These are phyloP conservation scores for Penicillium sp. DNA, from an alignment of 2,329 filamentous ascomycete genomes.

Conservation along the genomic window DNA sequence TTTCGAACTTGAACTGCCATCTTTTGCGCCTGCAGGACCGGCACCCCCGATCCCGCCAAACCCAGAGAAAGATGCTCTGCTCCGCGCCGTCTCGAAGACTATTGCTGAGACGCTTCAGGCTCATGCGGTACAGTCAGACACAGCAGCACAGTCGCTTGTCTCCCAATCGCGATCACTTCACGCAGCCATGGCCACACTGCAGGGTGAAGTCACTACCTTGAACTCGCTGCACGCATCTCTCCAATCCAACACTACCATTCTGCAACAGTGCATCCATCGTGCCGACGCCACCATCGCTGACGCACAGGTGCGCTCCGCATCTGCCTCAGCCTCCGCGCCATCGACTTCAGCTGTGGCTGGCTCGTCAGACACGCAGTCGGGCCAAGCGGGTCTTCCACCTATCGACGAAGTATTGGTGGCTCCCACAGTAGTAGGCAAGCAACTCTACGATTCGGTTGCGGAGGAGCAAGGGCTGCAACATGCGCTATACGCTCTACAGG, in stretches of 20 bases:
- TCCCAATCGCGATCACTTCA: conserved; percentile 81
- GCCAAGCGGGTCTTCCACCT: conserved; percentile 62
- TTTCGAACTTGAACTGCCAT: conserved; percentile 62
- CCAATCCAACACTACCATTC: conserved; percentile 74
- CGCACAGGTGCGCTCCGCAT: conserved; percentile 62
- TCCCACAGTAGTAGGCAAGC: conserved; percentile 88
- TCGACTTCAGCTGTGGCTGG: conserved; percentile 22
- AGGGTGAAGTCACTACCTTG: conserved; percentile 73
- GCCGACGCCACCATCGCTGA: conserved; percentile 78
- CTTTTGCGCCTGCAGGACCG: conserved; percentile 48
- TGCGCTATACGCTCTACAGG: conserved; percentile 70
- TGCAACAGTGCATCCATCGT: conserved; percentile 75
- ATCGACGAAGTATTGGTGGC: conserved; percentile 94
- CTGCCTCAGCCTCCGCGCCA: conserved; percentile 21
- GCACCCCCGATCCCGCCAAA: conserved; percentile 92
- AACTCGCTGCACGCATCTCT: conserved; percentile 72
- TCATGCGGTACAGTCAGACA: conserved; percentile 71
- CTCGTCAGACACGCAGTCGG: conserved; percentile 39
- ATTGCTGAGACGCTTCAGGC: conserved; percentile 71
- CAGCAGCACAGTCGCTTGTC: conserved; percentile 73
- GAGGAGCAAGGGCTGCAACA: conserved; percentile 88
- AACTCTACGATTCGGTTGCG: conserved; percentile 85
- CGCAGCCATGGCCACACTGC: conserved; percentile 68
- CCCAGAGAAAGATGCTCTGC: conserved; percentile 88
- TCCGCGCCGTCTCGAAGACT: conserved; percentile 73